Percentiles rank a stretch among this genome's conserved stretches.
phyloP scores from a whole-genome alignment of 495 filamentous ascomycete genomes.

The Penicillium cosmopolitanum region DNA sequence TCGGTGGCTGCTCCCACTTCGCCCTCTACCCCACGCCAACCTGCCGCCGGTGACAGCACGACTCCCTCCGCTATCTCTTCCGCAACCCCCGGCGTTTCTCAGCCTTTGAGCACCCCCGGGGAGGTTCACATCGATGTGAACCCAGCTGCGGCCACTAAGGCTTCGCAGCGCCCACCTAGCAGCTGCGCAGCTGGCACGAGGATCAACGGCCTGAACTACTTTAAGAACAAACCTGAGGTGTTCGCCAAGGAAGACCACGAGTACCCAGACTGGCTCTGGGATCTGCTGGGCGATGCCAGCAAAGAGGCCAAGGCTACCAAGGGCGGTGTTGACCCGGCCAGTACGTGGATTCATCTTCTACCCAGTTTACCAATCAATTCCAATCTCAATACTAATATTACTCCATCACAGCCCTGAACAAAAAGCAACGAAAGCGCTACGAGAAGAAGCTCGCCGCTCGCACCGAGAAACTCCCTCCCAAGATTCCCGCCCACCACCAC shows the following conservation, averaged over 20 bases:
- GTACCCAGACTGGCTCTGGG: constrained; percentile 94
- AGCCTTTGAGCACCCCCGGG: constrained; percentile 49
- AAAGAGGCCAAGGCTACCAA: constrained; percentile 39
- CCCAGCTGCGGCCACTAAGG: constrained; percentile 29
- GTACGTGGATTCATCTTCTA: constrained; percentile 55
- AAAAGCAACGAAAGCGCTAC: constrained; percentile 64
- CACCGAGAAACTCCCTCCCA: constrained; percentile 66
- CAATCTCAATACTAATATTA: constrained; percentile 3
- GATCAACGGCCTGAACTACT: constrained; percentile 81
- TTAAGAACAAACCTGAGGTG: constrained; percentile 74
- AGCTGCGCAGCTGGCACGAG: constrained; percentile 70
- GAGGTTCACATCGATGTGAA: constrained; percentile 37
- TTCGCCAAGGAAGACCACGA: constrained; percentile 79
- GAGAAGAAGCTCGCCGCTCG: constrained; percentile 66
- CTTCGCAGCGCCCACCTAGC: constrained; percentile 40
- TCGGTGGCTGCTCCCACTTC: constrained; percentile 52
- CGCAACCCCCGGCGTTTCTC: constrained; percentile 49
- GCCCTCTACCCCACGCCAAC: constrained; percentile 57
- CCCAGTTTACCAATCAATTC: not conserved
- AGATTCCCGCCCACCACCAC: constrained; percentile 83
- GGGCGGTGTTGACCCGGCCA: constrained; percentile 52
- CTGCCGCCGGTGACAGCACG: constrained; percentile 37
- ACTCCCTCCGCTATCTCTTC: constrained; percentile 48
- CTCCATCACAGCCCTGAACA: constrained; percentile 46
- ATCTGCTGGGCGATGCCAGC: constrained; percentile 60